These are phyloP conservation scores for Curvularia sp. DNA, from an alignment of 2,329 filamentous ascomycete genomes.

Conservation along the genomic window DNA sequence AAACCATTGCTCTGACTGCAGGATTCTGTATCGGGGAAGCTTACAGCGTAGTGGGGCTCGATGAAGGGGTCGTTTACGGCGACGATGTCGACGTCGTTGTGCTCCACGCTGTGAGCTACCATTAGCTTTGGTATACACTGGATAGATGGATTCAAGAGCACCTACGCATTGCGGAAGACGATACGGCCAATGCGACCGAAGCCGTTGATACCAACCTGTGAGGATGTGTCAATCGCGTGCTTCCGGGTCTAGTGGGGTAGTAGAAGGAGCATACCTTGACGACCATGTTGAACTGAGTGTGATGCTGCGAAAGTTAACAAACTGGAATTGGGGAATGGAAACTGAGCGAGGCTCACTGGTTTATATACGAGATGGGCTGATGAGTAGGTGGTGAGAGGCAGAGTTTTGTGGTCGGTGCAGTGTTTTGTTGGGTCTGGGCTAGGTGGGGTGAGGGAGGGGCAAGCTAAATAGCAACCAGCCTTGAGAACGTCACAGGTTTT, in stretches of 20 bases:
- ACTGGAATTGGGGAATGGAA: constrained; percentile 13
- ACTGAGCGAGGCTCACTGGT: constrained; percentile 28
- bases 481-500: constrained; percentile 39
- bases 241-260: constrained; percentile 28
- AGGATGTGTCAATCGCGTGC: constrained; percentile 35
- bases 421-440: constrained; percentile 41
- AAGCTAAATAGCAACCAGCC: constrained; percentile 30
- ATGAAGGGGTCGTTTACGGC: constrained; percentile 99
- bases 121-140: constrained; percentile 26
- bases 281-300: constrained; percentile 52
- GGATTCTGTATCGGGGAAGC: constrained; percentile 52
- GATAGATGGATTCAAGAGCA: constrained; percentile 34
- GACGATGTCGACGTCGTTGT: constrained; percentile 87
- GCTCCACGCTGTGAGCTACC: constrained; percentile 69
- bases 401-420: constrained; percentile 32
- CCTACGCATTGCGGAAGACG: constrained; percentile 95
- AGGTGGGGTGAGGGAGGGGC: constrained; percentile 42
- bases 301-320: constrained; percentile 32
- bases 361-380: constrained; percentile 31
- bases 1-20: background rate
- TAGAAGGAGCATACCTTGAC: constrained; percentile 53
- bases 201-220: constrained; percentile 95
- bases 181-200: constrained; percentile 99
- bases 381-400: constrained; percentile 28
- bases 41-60: constrained; percentile 94